Conservation (phyloP, 2,329 filamentous ascomycete species). For the Penicillium sp. region DNA sequence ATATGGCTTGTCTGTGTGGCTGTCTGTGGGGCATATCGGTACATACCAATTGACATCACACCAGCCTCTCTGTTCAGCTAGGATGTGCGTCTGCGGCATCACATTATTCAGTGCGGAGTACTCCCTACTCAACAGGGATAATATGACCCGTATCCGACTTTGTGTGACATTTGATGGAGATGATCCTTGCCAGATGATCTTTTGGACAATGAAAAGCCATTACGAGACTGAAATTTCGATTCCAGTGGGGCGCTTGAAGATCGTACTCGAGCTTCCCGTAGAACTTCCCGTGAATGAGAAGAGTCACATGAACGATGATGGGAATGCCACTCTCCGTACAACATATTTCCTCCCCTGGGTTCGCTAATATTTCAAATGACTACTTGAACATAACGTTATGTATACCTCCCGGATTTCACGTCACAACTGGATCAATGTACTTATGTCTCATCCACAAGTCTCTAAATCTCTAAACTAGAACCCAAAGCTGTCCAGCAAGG, state of each 20-base stretch:
- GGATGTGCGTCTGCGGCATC: background rate
- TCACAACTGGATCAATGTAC: background rate
- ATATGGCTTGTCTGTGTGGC: background rate
- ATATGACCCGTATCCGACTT: background rate
- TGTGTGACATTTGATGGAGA: background rate
- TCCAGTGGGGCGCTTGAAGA: background rate
- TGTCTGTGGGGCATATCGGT: background rate
- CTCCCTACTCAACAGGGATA: background rate
- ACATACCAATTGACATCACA: background rate
- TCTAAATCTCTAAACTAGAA: constrained; percentile 56
- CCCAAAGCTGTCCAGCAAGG: constrained; percentile 87
- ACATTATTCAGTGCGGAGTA: background rate
- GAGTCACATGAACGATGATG: background rate
- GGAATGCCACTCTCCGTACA: background rate
- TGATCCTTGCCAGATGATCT: background rate
- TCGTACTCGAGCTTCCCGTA: background rate
- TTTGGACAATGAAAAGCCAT: background rate
- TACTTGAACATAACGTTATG: background rate
- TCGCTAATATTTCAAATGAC: no score
- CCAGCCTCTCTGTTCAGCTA: background rate
- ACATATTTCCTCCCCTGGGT: no score
- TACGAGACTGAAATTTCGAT: background rate
- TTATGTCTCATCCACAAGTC: constrained; percentile 2
- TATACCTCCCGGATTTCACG: background rate
- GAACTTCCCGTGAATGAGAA: background rate